Evolutionary conservation across 345 rosid species (phyloP).

Genomic region (Erucastrum elatum): DNA sequence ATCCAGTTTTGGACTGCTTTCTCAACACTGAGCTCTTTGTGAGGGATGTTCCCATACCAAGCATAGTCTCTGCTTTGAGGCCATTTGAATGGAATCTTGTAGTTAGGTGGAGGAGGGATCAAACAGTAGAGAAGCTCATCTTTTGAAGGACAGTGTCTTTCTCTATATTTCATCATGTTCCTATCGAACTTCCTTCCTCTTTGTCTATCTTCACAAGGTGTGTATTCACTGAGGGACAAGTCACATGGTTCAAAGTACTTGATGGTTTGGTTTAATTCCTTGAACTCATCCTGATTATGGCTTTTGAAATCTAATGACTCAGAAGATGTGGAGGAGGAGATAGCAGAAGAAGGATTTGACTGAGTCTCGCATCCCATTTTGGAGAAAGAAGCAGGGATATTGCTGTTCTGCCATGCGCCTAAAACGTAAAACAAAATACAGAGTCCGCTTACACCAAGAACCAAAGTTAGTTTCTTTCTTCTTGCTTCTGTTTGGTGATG

Average conservation of each 20-base stretch:
- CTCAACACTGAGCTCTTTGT: slow-evolving; percentile 88
- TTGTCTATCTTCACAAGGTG: slow-evolving; percentile 77
- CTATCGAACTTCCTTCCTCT: slow-evolving; percentile 80
- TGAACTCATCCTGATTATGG: slow-evolving; percentile 63
- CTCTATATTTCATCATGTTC: slow-evolving; percentile 79
- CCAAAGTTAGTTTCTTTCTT: slow-evolving; percentile 73
- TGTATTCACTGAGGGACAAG: slow-evolving; percentile 70
- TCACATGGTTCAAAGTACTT: slow-evolving; percentile 64
- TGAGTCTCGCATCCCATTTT: slow-evolving; percentile 50
- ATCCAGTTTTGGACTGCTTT: slow-evolving; percentile 99
- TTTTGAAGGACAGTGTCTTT: slow-evolving; percentile 87
- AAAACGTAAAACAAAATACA: slow-evolving; percentile 76
- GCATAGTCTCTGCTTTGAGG: slow-evolving; percentile 95
- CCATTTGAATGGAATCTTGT: slow-evolving; percentile 96
- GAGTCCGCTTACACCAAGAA: slow-evolving; percentile 75
- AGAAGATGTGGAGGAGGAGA: slow-evolving; percentile 29
- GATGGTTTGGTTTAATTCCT: slow-evolving; percentile 39
- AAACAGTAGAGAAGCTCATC: slow-evolving; percentile 71
- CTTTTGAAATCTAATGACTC: slow-evolving; percentile 64
- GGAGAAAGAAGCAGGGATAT: slow-evolving; percentile 38
- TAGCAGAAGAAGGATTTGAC: slow-evolving; percentile 23
- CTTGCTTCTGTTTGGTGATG: slow-evolving; percentile 54
- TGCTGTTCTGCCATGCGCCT: slow-evolving; percentile 81
- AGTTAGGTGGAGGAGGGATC: slow-evolving; percentile 92
- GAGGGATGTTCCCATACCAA: slow-evolving; percentile 96